Base-by-base conservation (phyloP, 2,329 filamentous ascomycete species). In the Fusarium hainanense region DNA sequence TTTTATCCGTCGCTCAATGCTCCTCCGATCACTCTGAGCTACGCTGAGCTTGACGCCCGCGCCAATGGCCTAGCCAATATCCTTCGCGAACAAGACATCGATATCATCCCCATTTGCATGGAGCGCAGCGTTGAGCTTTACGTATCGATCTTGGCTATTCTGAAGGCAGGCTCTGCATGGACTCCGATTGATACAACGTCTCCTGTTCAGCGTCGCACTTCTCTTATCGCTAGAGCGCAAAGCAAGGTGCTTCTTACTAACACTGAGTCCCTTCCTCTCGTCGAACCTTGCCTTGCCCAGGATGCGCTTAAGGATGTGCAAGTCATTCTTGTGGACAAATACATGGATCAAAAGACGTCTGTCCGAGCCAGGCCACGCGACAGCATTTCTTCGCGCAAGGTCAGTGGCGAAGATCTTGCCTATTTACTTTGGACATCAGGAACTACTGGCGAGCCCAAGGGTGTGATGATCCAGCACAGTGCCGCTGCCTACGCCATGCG, bases 361-460 rank as follows among this genome's bases (percentile, higher is more conserved):
- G 5, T 43, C 8, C 37, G 49, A 11, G 23, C 65, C 1, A 48
- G 28, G 0, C 65, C 65, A 4, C 66, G 66, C 0, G 9, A 41
- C 1, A 55, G 66, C 3, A 7, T 61, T 6, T 11, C 41, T 27
- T 40, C 23, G 2, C 41, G 42, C 1, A 47, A 6, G 0, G 46
- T 69, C 21, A 23, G 16, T 0, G 66, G 66, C 0, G 21, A 49
- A 5, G 49, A 69, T 4, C n/a, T 68, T 11, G 66, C 66, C 1
- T 68, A 68, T 27, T 21, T 68, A 0, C 25, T 68, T 0, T 68
- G 66, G 66, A 68, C 65, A 6, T 68, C 66, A 1, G 66, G 66
- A 7, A 68, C 66, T 0, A 68, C 66, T 0, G 66, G 66, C 2
- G 59, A 68, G 4, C 66, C 65, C 10, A 68, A 68, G 27, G 66